Conservation (phyloP, 768 basidiomycete species). For the Termitomyces sp. region DNA sequence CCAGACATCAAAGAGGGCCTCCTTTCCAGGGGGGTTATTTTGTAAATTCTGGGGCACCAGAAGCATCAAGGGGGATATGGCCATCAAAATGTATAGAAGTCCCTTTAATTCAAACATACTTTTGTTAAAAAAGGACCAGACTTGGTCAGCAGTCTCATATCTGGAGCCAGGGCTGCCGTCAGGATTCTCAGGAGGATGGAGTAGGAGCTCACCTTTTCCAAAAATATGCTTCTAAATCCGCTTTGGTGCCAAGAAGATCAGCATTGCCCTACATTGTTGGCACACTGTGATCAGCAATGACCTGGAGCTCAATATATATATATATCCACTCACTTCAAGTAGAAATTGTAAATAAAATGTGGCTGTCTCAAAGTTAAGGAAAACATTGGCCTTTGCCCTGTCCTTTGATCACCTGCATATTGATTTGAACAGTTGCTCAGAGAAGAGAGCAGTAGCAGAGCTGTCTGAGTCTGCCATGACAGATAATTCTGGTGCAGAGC, state of each 20-base stretch:
- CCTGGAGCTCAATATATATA: too few species aligned
- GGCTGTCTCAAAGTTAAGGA: conserved; percentile 1
- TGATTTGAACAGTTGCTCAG: background rate
- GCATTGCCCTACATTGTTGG: background rate
- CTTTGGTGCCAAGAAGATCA: background rate
- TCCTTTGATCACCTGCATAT: background rate
- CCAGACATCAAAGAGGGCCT: background rate
- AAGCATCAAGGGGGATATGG: background rate
- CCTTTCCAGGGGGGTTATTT: background rate
- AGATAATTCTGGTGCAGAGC: background rate
- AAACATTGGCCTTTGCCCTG: background rate
- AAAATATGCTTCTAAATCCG: background rate
- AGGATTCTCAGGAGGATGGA: background rate
- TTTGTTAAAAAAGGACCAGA: background rate
- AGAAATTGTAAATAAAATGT: background rate
- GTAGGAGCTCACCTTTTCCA: background rate
- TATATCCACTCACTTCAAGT: background rate
- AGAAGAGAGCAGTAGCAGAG: background rate
- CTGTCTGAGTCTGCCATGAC: background rate
- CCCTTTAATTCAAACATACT: background rate
- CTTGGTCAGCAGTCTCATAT: background rate
- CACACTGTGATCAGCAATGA: background rate
- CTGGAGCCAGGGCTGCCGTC: background rate
- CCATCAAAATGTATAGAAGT: background rate
- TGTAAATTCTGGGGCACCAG: background rate